Percentiles rank a stretch among this genome's conserved stretches.
phyloP scores from a whole-genome alignment of 208 protist genomes.

The Leishmania braziliensis region DNA sequence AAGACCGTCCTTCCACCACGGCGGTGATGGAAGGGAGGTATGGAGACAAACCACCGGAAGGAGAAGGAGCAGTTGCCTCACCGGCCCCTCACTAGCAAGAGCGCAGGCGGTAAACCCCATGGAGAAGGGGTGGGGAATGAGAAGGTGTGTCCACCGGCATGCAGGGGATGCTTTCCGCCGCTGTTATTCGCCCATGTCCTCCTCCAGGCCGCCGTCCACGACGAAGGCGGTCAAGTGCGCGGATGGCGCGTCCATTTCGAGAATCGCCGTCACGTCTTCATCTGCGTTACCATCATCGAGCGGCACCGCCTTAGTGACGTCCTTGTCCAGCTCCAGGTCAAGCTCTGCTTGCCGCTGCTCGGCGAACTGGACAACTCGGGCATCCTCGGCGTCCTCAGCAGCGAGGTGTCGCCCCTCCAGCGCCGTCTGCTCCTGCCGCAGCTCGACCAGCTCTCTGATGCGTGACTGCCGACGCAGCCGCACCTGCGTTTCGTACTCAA shows the following conservation, averaged over 20 bases:
- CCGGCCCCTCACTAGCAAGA: background rate
- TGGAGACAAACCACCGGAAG: background rate
- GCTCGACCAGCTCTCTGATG: conserved; percentile 45
- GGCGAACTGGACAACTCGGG: conserved; percentile 23
- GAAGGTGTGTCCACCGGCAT: background rate
- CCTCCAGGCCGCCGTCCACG: background rate
- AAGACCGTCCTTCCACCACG: background rate
- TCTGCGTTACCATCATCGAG: background rate
- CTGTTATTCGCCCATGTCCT: conserved; percentile 14
- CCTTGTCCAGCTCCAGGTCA: conserved; percentile 13
- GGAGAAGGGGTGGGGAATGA: background rate
- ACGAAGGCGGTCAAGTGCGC: conserved; percentile 10
- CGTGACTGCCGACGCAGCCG: conserved; percentile 51
- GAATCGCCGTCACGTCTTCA: background rate
- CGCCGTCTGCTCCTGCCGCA: conserved; percentile 40
- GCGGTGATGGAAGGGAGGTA: background rate
- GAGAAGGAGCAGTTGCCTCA: background rate
- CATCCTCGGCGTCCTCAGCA: conserved; percentile 43
- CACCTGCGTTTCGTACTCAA: conserved; percentile 77
- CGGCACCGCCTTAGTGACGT: background rate
- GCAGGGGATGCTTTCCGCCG: background rate
- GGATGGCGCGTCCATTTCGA: background rate
- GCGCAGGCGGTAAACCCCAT: conserved; percentile 4
- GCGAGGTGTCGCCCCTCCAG: conserved; percentile 41
- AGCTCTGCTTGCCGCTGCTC: conserved; percentile 34